These are phyloP conservation scores for Codiaeum variegatum DNA, from an alignment of 441 rosid genomes.

Conservation along the genomic window DNA sequence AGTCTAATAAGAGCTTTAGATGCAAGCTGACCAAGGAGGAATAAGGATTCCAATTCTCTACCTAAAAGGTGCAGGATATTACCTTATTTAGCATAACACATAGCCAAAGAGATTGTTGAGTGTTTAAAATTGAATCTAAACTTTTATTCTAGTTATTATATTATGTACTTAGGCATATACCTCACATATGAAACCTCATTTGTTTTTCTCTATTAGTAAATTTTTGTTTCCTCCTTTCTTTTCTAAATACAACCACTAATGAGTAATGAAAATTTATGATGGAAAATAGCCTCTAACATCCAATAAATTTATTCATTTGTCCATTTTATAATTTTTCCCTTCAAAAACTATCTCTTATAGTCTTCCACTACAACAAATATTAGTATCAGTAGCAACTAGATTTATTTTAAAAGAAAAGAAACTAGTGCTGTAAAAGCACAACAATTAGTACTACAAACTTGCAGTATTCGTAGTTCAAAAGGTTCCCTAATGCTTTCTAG, in stretches of 20 bases:
- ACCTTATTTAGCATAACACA: too few species aligned
- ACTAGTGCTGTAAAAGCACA: too few species aligned
- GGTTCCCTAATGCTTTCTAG: too few species aligned
- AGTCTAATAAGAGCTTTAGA: background rate
- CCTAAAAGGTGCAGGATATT: background rate
- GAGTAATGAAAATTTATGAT: background rate
- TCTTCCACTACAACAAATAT: too few species aligned
- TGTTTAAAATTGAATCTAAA: slow-evolving; percentile 8
- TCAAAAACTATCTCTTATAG: background rate
- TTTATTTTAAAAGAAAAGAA: too few species aligned
- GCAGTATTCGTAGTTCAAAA: too few species aligned
- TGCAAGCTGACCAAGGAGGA: background rate
- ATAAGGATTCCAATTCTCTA: background rate
- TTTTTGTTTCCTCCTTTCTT: background rate
- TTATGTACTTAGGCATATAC: slow-evolving; percentile 5
- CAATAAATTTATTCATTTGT: background rate
- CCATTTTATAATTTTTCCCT: background rate
- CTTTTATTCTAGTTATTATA: background rate
- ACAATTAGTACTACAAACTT: too few species aligned
- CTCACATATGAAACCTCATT: background rate
- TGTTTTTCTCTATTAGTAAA: background rate
- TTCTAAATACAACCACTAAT: background rate
- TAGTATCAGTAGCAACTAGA: too few species aligned
- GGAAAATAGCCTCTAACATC: background rate
- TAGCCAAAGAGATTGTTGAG: background rate